A percentile compares a stretch with the other conserved stretches of the same genome.
Evolutionary conservation across 23 red algal genomes (phyloP).

Genomic region (Cyanidiococcus yangmingshanensis): DNA sequence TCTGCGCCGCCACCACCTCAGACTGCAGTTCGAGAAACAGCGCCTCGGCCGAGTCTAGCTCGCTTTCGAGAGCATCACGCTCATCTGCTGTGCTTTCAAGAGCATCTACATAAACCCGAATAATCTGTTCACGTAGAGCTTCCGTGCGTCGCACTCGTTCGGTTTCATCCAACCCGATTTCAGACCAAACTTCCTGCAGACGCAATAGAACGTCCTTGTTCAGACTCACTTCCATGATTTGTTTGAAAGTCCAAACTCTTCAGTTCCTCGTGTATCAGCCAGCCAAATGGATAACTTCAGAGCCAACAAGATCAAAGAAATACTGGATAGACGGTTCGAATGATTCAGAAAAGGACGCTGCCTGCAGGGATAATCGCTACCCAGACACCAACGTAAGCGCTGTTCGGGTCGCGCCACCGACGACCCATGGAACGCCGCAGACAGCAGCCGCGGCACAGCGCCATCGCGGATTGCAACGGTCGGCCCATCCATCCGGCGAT

Average conservation of each 20-base stretch:
- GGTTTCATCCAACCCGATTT: neutral
- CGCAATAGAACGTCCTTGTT: conserved; percentile 2
- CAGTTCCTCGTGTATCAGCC: too few relatives aligned
- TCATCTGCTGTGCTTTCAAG: neutral
- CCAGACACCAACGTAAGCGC: too few relatives aligned
- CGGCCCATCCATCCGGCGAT: neutral
- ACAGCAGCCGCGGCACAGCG: neutral
- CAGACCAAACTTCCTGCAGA: conserved; percentile 6
- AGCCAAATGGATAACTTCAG: too few relatives aligned
- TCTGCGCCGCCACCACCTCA: neutral
- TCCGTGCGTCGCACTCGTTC: neutral
- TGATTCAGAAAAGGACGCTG: too few relatives aligned
- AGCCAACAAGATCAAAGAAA: too few relatives aligned
- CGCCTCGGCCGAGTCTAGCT: conserved; percentile 4
- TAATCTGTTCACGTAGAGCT: neutral
- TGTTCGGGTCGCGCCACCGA: too few relatives aligned
- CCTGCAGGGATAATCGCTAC: too few relatives aligned
- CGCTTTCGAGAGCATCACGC: conserved; percentile 7
- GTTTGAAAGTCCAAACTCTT: too few relatives aligned
- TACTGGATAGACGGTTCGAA: too few relatives aligned
- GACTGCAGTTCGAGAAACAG: neutral
- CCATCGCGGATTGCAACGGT: neutral
- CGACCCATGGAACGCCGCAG: too few relatives aligned
- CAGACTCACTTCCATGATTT: conserved; percentile 15
- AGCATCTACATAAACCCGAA: conserved; percentile 6